These are phyloP conservation scores for Camelina hispida DNA, from an alignment of 345 rosid species.

Conservation along the genomic window DNA sequence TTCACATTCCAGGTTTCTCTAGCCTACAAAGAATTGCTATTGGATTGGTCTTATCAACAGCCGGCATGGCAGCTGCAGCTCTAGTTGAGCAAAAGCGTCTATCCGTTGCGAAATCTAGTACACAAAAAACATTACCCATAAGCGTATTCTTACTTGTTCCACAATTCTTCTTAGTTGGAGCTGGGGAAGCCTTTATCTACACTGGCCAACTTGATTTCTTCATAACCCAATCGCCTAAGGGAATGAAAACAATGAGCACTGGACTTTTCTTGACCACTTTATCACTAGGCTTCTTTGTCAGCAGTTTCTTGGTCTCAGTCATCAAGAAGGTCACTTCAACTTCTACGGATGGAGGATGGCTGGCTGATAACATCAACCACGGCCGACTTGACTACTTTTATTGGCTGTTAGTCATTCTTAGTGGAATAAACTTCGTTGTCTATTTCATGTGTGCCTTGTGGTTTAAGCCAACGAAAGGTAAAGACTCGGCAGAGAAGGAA, in stretches of 20 bases:
- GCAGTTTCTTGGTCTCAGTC: slow-evolving; percentile 60
- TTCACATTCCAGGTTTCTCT: slow-evolving; percentile 54
- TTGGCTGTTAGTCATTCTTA: slow-evolving; percentile 52
- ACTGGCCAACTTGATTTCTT: slow-evolving; percentile 79
- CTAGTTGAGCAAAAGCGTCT: slow-evolving; percentile 50
- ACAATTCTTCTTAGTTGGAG: slow-evolving; percentile 69
- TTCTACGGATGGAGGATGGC: slow-evolving; percentile 46
- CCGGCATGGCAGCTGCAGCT: slow-evolving; percentile 68
- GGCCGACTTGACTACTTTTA: slow-evolving; percentile 60
- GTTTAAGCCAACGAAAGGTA: slow-evolving; percentile 51
- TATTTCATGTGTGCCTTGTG: slow-evolving; percentile 50
- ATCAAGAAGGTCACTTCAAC: slow-evolving; percentile 49
- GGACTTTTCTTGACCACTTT: slow-evolving; percentile 68
- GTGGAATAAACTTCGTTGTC: slow-evolving; percentile 49
- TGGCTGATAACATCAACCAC: slow-evolving; percentile 58
- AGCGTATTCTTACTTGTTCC: slow-evolving; percentile 60
- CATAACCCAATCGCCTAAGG: slow-evolving; percentile 68
- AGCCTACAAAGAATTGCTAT: slow-evolving; percentile 64
- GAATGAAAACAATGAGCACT: slow-evolving; percentile 78
- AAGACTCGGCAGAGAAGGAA: slow-evolving; percentile 33
- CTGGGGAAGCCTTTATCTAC: slow-evolving; percentile 72
- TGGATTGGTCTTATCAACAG: slow-evolving; percentile 62
- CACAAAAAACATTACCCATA: slow-evolving; percentile 48
- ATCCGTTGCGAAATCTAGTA: slow-evolving; percentile 47
- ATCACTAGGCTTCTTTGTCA: slow-evolving; percentile 68